Percentiles rank a stretch among this genome's conserved stretches.
Conservation (phyloP, 2,329 filamentous ascomycete species). For the Trichoderma brevicompactum region DNA sequence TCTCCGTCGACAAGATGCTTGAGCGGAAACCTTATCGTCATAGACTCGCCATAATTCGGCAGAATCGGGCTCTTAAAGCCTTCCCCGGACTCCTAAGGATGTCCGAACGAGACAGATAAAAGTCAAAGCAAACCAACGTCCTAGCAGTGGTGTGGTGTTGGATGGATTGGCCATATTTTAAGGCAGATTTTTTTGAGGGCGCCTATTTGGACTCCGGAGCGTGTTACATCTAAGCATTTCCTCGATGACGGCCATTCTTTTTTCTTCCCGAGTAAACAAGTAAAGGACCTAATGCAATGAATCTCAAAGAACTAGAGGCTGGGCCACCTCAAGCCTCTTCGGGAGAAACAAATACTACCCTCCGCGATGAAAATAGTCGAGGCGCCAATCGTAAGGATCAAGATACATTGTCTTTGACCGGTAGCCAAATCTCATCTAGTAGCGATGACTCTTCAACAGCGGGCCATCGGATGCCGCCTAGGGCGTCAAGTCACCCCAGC, state of each 20-base stretch:
- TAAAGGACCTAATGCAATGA: background rate
- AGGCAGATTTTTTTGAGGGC: background rate
- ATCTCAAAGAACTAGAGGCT: background rate
- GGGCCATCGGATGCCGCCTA: conserved; percentile 37
- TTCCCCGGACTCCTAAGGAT: conserved; percentile 4
- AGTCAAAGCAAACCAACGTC: background rate
- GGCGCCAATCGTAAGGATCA: background rate
- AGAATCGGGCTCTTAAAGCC: conserved; percentile 18
- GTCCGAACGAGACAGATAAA: conserved; percentile 15
- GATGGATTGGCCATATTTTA: background rate
- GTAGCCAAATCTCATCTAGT: background rate
- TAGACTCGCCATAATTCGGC: conserved; percentile 21
- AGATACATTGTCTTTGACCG: background rate
- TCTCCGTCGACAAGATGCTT: conserved; percentile 8
- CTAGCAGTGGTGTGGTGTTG: background rate
- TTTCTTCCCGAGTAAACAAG: background rate
- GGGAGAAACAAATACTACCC: background rate
- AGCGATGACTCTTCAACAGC: background rate
- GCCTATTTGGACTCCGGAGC: background rate
- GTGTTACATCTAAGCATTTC: background rate
- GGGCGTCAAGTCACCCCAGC: conserved; percentile 32
- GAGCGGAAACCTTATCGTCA: conserved; percentile 26
- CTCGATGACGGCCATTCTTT: background rate
- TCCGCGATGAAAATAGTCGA: background rate
- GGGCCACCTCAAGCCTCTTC: conserved; percentile 8